These are phyloP conservation scores for Gossypium rotundifolium DNA, from an alignment of 345 rosid genomes.

Conservation along the genomic window DNA sequence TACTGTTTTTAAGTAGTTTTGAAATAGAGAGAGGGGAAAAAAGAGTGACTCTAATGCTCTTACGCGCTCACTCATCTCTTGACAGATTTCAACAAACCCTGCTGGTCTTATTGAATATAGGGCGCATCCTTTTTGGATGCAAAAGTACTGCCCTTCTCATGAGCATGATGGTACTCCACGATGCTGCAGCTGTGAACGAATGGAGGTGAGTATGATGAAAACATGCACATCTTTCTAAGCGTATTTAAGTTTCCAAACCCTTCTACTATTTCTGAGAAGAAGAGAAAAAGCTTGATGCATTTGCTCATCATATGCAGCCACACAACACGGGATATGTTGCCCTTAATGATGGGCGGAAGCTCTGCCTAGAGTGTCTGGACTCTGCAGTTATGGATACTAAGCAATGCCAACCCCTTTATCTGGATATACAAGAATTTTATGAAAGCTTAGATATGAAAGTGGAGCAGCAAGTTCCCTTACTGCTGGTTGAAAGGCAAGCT, in stretches of 20 bases:
- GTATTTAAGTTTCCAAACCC: neutral
- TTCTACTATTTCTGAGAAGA: neutral
- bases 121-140: slow-evolving; percentile 96
- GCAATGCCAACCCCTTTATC: slow-evolving; percentile 82
- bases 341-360: slow-evolving; percentile 86
- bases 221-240: neutral
- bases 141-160: slow-evolving; percentile 93
- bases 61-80: slow-evolving; percentile 13
- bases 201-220: slow-evolving; percentile 68
- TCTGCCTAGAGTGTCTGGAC: slow-evolving; percentile 92
- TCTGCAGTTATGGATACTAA: slow-evolving; percentile 86
- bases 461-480: slow-evolving; percentile 83
- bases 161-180: slow-evolving; percentile 86
- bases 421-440: slow-evolving; percentile 73
- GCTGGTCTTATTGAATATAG: slow-evolving; percentile 94
- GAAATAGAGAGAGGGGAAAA: neutral
- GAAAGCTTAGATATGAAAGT: slow-evolving; percentile 79
- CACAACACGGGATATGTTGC: slow-evolving; percentile 54
- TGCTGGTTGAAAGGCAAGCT: slow-evolving; percentile 92
- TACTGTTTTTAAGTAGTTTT: slow-evolving; percentile 6
- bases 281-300: slow-evolving; percentile 3
- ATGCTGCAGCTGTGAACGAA: slow-evolving; percentile 98
- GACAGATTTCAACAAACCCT: slow-evolving; percentile 91
- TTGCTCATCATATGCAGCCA: slow-evolving; percentile 43
- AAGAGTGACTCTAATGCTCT: slow-evolving; percentile 4